Base-by-base conservation (phyloP, 1,139 yeast species). In the Geotrichum candidum region DNA sequence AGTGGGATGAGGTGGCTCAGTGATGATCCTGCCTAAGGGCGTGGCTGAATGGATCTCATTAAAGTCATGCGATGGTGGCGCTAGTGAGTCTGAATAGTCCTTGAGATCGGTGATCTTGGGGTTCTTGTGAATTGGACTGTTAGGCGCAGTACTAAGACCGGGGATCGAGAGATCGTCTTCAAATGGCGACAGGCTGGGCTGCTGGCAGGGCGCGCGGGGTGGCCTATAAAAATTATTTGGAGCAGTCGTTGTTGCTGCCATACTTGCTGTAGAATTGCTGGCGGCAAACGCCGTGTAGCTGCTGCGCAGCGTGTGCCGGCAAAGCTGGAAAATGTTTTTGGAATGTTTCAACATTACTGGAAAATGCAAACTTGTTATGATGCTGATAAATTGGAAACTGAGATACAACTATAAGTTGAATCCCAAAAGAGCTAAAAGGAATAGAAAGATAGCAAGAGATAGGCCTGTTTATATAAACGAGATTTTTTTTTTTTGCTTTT, bases 1-100 rank as follows among this genome's bases (percentile, higher is more conserved):
- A 4, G 38, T 38, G 11, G 56, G 56, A 35, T 23, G 29, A 53
- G 23, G 56, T 9, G 41, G 27, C 22, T 53, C 27, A 11, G 56
- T 45, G 23, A 61, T 41, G 15, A 58, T 58, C n/a, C 56, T 53
- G n/a, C 63, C 63, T 6, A 61, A 48, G 25, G 61, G 54, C 1
- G 61, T 54, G 2, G 63, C 52, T 1, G 63, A 56, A 50, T 61
- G 63, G 10, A 57, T 46, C 29, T 61, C 63, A 15, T 54, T 58
- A 33, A 61, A 61, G 9, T 41, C 23, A n/a, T 41, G 48, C 48
- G n/a, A 23, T 41, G 48, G 48, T 5, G 22, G 48, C 22, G 22
- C 22, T 23, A 41, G 22, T 3, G 48, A 41, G 13, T 41, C 48
- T 2, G 48, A 41, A n/a, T 41, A 41, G 48, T 41, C 48, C 13